Evolutionary conservation across 306 rosid species (phyloP), one percentile per base, ranked within the genome.

Genomic region (Rosa persica): DNA sequence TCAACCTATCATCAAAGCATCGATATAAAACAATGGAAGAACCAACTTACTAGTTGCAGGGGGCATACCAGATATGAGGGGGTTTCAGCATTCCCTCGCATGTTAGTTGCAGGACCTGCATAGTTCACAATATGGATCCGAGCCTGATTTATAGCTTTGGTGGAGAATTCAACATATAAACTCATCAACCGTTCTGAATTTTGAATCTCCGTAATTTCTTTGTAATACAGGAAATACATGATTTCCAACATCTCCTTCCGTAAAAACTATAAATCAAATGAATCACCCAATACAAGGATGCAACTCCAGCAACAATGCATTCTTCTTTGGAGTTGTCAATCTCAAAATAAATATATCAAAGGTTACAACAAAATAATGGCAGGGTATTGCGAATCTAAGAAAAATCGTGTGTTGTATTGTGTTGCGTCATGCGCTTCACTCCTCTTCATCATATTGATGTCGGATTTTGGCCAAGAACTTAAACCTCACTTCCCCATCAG

Each of bases 201-300:
- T 20, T 10, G 23, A 38, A 81, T 65, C 13, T 52, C 49, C 58
- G 20, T 81, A 36, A 43, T 71, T 76, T 81, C 72, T 67, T 61
- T 47, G 36, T 44, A 46, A 66, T 36, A 40, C 55, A 78, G 48
- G 70, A 64, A 81, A 76, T 81, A 73, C 82, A 78, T 17, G 54
- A 65, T 76, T 83, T 27, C 49, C 58, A 81, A 54, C 77, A 78
- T 69, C 70, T 65, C 61, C 62, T 55, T 76, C 84, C 72, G 77
- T 76, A 84, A 80, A 80, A 86, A 79, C 80, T 76, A 80, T 82
- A 87, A 77, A 84, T 85, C 79, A 52, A 89, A 87, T 80, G 83
- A 88, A 84, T 84, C 81, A 82, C 80, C 80, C 81, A 76, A 83
- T 72, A 78, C 83, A 86, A 82, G 64, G 80, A 88, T 84, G 82